A percentile compares a stretch with the other conserved stretches of the same genome.
phyloP scores from a whole-genome alignment of 176 grass and related monocot genomes.

The Zizania latifolia region DNA sequence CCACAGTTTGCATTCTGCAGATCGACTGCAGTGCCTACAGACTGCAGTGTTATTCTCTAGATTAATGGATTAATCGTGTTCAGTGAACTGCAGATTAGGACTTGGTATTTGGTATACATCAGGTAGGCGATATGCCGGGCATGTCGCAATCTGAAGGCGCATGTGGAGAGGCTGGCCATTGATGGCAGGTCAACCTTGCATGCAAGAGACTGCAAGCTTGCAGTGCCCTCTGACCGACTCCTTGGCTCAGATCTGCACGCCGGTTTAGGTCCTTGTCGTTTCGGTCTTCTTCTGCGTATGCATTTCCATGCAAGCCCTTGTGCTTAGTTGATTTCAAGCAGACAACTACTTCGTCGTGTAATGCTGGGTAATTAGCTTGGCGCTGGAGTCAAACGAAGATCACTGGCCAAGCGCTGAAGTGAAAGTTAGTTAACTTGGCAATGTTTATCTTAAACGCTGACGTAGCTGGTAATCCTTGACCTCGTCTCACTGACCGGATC shows the following conservation, averaged over 20 bases:
- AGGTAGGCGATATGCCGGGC: neutral
- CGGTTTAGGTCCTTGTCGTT: constrained; percentile 27
- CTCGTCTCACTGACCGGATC: neutral
- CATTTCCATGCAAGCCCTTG: neutral
- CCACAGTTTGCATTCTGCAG: no score
- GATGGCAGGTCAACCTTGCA: constrained; percentile 19
- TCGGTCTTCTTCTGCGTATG: neutral
- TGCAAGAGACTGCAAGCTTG: neutral
- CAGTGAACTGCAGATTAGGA: neutral
- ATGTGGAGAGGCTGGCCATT: constrained; percentile 14
- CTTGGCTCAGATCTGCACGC: neutral
- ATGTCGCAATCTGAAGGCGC: neutral
- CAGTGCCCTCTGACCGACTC: neutral
- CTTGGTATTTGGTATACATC: neutral
- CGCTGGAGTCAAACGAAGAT: neutral
- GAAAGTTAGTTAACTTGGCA: neutral
- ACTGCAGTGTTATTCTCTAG: neutral
- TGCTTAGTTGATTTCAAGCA: neutral
- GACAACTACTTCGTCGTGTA: neutral
- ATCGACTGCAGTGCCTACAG: no score
- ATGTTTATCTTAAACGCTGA: neutral
- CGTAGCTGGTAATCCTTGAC: neutral
- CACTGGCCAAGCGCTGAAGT: neutral
- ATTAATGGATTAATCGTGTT: neutral
- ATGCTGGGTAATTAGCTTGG: neutral